Base-by-base conservation (phyloP, 1,139 yeast species). In the Lodderomyces metapsilosis region DNA sequence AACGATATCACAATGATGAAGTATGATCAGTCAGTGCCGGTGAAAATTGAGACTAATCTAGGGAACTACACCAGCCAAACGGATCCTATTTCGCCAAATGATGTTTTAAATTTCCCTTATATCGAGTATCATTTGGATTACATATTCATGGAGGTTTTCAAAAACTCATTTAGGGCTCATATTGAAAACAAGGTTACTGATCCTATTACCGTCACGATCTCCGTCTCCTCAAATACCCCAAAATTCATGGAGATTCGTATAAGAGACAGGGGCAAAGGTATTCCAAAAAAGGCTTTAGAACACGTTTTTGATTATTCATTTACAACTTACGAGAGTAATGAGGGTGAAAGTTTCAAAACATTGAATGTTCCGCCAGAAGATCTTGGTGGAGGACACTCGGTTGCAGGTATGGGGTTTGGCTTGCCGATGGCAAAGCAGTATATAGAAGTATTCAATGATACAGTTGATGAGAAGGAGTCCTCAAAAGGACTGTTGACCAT, bases 371-470 rank as follows among this genome's bases (percentile, higher is more conserved):
- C 87, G 15, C 94, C 94, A 0, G 94, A 89, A 0, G 22, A 37
- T 12, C 31, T 37, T 9, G 61, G 56, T 28, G 86, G 84, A 1
- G 83, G 84, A 0, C 80, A 84, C 53, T 76, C 80, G 5, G 88
- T 89, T 25, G 96, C 97, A 0, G 98, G 98, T 0, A 84, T 92
- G 87, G 98, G 98, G 0, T 91, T 88, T 57, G 98, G 98, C 0
- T 64, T 91, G 41, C 98, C 98, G 1, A 67, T 91, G 46, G 87
- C 92, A 65, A 78, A 79, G 54, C 68, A 67, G 47, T 72, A 72
- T 51, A 62, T 70, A n/a, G 76, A 72, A 50, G 65, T 68, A 2
- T 72, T 72, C 50, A 70, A 71, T 45, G 71, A 66, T 32, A 60
- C 70, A 3, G 44, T 61, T 3, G 52, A 56, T 6, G 18, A 24